Conservation (phyloP, 495 filamentous ascomycete species). For the Podospora appendiculata region DNA sequence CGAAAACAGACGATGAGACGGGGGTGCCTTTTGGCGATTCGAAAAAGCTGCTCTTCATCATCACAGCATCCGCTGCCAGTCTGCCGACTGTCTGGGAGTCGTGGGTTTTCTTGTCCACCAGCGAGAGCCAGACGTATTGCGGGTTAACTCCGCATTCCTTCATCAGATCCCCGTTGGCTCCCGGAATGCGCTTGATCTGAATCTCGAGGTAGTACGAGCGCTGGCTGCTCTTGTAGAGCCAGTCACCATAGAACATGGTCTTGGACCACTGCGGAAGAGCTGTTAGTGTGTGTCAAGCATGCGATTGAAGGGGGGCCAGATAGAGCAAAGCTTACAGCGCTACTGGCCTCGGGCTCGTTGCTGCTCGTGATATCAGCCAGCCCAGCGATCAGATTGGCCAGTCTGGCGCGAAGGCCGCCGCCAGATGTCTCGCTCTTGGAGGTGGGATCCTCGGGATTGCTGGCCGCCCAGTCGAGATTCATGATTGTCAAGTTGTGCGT, state of each 20-base stretch:
- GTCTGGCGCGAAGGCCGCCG: not conserved
- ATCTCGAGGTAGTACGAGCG: slow-evolving; percentile 15
- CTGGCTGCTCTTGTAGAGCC: slow-evolving; percentile 8
- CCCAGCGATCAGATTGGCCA: not conserved
- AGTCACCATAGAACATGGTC: slow-evolving; percentile 13
- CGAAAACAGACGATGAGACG: too few species aligned
- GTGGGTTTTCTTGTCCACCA: not conserved
- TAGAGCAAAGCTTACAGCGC: too few species aligned
- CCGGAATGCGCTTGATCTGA: slow-evolving; percentile 22
- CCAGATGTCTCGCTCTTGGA: not conserved
- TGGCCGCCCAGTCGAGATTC: slow-evolving; percentile 14
- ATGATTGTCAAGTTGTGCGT: slow-evolving; percentile 8
- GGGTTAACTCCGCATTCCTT: slow-evolving; percentile 5
- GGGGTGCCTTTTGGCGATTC: too few species aligned
- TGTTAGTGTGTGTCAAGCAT: not conserved
- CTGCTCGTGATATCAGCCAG: not conserved
- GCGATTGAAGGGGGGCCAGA: too few species aligned
- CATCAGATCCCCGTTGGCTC: slow-evolving; percentile 10
- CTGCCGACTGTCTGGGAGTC: too few species aligned
- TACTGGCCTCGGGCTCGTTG: too few species aligned
- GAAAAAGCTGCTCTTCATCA: too few species aligned
- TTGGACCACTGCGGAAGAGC: slow-evolving; percentile 12
- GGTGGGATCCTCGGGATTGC: slow-evolving; percentile 10
- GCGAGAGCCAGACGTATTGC: not conserved
- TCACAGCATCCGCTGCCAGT: too few species aligned